Conservation (phyloP, 345 rosid species). For the Ricinus communis region DNA sequence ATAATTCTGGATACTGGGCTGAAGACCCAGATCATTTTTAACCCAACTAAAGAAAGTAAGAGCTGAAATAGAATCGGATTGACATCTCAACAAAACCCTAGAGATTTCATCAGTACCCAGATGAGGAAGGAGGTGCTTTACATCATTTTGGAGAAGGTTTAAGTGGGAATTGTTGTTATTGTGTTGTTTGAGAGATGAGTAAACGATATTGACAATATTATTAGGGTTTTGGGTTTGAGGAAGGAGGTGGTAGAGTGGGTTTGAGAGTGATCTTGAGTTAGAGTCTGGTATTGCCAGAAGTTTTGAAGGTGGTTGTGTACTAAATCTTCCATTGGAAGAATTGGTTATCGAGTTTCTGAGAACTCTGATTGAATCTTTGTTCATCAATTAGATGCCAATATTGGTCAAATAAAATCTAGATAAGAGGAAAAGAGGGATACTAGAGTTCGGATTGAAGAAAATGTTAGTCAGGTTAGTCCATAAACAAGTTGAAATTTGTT, state of each 20-base stretch:
- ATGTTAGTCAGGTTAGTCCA: no score
- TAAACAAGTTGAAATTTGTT: no score
- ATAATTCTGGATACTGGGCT: constrained; percentile 18
- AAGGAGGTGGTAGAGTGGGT: constrained; percentile 26
- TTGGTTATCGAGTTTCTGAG: neutral
- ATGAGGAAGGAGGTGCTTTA: constrained; percentile 19
- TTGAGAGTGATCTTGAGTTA: constrained; percentile 12
- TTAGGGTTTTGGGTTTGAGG: constrained; percentile 28
- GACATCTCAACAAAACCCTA: constrained; percentile 31
- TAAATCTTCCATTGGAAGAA: neutral
- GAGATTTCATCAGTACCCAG: constrained; percentile 25
- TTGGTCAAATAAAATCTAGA: neutral
- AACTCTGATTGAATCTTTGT: neutral
- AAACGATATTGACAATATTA: constrained; percentile 21
- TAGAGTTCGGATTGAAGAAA: neutral
- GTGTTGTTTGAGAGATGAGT: constrained; percentile 21
- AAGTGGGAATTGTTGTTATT: neutral
- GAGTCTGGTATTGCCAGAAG: constrained; percentile 13
- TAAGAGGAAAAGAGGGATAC: neutral
- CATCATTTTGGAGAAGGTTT: constrained; percentile 9
- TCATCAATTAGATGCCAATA: constrained; percentile 2
- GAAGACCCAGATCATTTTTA: constrained; percentile 21
- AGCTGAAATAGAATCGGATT: constrained; percentile 25
- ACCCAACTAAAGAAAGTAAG: constrained; percentile 32
- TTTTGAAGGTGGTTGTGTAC: neutral